Evolutionary conservation across 2,329 filamentous ascomycete genomes (phyloP), one percentile per base, ranked within the genome.

Genomic region (Gremmenia infestans): DNA sequence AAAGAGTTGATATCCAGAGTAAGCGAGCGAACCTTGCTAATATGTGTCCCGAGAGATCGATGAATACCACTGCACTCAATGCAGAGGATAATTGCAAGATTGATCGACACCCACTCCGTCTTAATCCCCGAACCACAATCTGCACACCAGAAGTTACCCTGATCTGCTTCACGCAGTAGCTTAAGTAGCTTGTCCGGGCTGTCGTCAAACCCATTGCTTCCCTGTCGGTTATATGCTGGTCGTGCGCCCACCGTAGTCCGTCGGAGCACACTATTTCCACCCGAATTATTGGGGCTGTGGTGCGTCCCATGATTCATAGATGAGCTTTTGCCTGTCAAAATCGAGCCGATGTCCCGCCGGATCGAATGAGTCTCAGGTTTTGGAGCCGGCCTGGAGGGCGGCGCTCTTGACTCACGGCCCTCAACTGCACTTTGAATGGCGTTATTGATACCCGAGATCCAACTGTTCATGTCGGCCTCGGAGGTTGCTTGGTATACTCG

Each of bases 71-170:
- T 96, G 74, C 94, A 99, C 72, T 99, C 93, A 70, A 97, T 97
- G 74, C 94, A 99, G 19, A 99, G 81, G 53, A 99, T 87, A 57
- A 99, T 96, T 47, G 90, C 94, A 4, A 99, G 80, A 67, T 99
- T 99, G 73, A 99, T 96, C 0, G 94, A 97, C 28, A 97, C 94
- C 94, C 94, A 99, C 72, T 99, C 94, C 22, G 96, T 92, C 75
- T 97, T 97, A 68, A 86, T 83, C 36, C 88, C 87, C 7, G 91
- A 95, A 11, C 90, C 89, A 69, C 94, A 99, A 71, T 99, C 94
- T 15, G 94, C 94, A 70, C 94, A 99, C 81, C 88, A 89, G 63
- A 84, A 87, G 72, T 99, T 99, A 42, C 91, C 92, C 66, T 96
- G 88, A 68, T 99, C 94, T 50, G 88, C 89, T 56, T 95, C 89